Evolutionary conservation across 345 rosid genomes (phyloP).

Genomic region (Cardiospermum halicacabum): DNA sequence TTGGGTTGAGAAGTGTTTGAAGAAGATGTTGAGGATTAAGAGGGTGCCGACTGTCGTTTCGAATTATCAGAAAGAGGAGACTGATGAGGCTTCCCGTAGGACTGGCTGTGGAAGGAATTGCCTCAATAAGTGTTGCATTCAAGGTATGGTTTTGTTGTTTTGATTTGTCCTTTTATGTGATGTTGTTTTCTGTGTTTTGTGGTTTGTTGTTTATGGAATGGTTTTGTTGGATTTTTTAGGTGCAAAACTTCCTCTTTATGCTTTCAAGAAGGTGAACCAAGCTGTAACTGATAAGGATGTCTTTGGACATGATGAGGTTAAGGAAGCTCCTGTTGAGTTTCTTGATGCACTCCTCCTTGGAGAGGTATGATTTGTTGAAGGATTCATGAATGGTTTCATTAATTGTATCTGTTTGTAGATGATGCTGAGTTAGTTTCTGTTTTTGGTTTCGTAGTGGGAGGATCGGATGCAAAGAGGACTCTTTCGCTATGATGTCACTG

Average conservation of each 20-base stretch:
- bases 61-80: conserved; percentile 75
- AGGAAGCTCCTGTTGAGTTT: conserved; percentile 53
- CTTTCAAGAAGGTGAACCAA: conserved; percentile 48
- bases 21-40: conserved; percentile 71
- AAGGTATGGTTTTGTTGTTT: conserved; percentile 35
- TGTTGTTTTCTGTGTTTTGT: neutral
- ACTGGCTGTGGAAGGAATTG: conserved; percentile 84
- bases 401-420: neutral
- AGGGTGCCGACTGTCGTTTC: conserved; percentile 86
- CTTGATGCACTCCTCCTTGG: conserved; percentile 79
- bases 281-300: conserved; percentile 18
- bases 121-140: conserved; percentile 62
- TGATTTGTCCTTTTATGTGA: neutral
- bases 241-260: conserved; percentile 70
- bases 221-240: conserved; percentile 28
- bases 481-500: conserved; percentile 92
- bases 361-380: conserved; percentile 46
- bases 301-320: conserved; percentile 21
- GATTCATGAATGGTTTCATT: neutral
- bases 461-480: conserved; percentile 84
- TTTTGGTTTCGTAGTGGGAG: conserved; percentile 78
- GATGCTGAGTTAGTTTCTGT: conserved; percentile 8
- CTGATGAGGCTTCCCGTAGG: conserved; percentile 40
- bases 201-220: conserved; percentile 2
- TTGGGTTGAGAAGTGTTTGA: conserved; percentile 9